Conservation (phyloP, 1,139 yeast genomes). For the Yarrowia galli region DNA sequence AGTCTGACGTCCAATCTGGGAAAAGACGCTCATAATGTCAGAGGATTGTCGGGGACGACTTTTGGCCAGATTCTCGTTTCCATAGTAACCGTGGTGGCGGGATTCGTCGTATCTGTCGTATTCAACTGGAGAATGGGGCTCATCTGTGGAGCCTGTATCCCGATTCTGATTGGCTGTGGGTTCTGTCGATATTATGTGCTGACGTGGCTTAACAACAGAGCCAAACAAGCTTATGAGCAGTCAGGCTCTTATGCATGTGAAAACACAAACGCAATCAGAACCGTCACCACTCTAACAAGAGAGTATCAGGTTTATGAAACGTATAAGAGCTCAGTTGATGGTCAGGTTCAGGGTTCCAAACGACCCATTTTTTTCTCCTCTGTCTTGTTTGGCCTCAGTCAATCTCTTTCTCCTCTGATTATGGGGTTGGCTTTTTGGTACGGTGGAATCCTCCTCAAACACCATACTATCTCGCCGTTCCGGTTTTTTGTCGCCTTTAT, state of each 20-base stretch:
- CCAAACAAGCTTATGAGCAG: slow-evolving; percentile 52
- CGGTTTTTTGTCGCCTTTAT: slow-evolving; percentile 52
- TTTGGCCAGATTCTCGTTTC: slow-evolving; percentile 78
- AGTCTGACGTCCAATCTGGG: slow-evolving; percentile 82
- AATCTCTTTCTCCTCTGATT: slow-evolving; percentile 52
- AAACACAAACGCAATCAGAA: slow-evolving; percentile 50
- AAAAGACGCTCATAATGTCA: slow-evolving; percentile 83
- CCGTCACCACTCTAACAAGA: slow-evolving; percentile 52
- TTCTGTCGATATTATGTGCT: slow-evolving; percentile 79
- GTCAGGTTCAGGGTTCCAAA: slow-evolving; percentile 48
- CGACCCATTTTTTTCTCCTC: slow-evolving; percentile 47
- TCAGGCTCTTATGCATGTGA: slow-evolving; percentile 53
- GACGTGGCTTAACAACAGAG: slow-evolving; percentile 68
- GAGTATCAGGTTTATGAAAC: slow-evolving; percentile 49
- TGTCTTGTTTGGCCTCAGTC: slow-evolving; percentile 49
- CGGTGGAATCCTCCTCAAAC: slow-evolving; percentile 50
- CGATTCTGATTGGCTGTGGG: slow-evolving; percentile 75
- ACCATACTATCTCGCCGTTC: slow-evolving; percentile 46
- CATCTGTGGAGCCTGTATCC: slow-evolving; percentile 66
- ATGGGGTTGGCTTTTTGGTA: slow-evolving; percentile 54
- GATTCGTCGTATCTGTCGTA: slow-evolving; percentile 76
- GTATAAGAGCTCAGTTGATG: slow-evolving; percentile 47
- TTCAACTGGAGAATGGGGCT: slow-evolving; percentile 69
- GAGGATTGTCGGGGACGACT: slow-evolving; percentile 86
- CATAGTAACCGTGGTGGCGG: slow-evolving; percentile 73